Base-by-base conservation (phyloP, 441 rosid genomes). In the Bocquillonia castaneifolia region DNA sequence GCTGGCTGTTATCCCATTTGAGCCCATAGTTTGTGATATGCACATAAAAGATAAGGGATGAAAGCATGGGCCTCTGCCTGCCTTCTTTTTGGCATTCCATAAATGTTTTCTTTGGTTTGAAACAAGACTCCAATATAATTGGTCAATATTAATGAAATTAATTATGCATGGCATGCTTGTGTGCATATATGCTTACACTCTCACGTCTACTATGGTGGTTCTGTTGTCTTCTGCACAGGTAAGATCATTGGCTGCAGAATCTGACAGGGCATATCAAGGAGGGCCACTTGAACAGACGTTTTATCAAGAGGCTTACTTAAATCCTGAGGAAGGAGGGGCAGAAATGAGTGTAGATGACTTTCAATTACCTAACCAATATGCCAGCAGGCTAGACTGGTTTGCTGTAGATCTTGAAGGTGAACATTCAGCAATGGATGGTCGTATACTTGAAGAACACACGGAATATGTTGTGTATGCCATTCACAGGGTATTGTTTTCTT, bases 401-500 rank as follows among this genome's bases (percentile, higher is more conserved):
- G 83, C 97, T 39, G 99, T 92, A 74, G 99, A 94, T 83, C 98
- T 94, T 76, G 98, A 88, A 89, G 99, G 97, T 78, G 99, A 94
- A 84, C 97, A 88, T 83, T 94, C 99, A 73, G 99, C 99, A 73
- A 92, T 94, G 98, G 99, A 92, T 83, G 96, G 94, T 72, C 94
- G 76, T 74, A 90, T 94, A 75, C 96, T 94, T 62, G 90, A 92
- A 82, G 98, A 94, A 72, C 99, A 94, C 80, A 77, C 94, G 44
- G 97, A 92, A 82, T 94, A 91, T 86, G 99, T 94, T 74, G 97
- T 94, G 31, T 82, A 94, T 83, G 96, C 97, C 79, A 86, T 92
- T 74, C 90, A 94, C 74, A 83, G 86, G 98, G 99, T 94, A 88
- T 66, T 68, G 28, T 48, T 80, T 79, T 69, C 10, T 2, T 40